A percentile compares a stretch with the other conserved stretches of the same genome.
phyloP scores from a whole-genome alignment of 257 asterid species.

The Nicotiana noctiflora region DNA sequence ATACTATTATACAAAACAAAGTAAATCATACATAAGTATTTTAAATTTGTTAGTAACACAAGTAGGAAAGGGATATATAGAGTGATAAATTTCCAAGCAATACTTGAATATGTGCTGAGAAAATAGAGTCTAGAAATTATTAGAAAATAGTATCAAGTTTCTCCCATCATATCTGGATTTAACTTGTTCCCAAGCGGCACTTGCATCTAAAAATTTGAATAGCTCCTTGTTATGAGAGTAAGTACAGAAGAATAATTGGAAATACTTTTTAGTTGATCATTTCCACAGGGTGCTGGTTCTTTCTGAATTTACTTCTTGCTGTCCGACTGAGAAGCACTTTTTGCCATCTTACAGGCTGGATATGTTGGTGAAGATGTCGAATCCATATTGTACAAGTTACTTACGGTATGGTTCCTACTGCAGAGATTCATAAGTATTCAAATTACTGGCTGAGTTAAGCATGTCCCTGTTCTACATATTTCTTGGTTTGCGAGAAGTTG shows the following conservation, averaged over 20 bases:
- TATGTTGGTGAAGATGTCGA: slow-evolving; percentile 97
- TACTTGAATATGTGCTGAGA: neutral
- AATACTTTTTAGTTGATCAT: neutral
- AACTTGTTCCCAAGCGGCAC: neutral
- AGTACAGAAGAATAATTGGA: neutral
- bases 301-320: neutral
- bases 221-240: neutral
- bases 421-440: neutral
- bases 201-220: neutral
- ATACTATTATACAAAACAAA: neutral
- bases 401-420: slow-evolving; percentile 35
- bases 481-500: neutral
- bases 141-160: neutral
- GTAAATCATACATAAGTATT: neutral
- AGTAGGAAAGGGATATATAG: neutral
- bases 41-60: neutral
- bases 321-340: slow-evolving; percentile 5
- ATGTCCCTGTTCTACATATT: neutral
- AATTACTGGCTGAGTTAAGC: neutral
- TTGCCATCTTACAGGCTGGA: slow-evolving; percentile 70
- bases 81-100: neutral
- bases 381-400: slow-evolving; percentile 83
- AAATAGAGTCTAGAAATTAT: neutral
- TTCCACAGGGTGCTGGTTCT: neutral
- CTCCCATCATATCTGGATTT: neutral